phyloP scores from a whole-genome alignment of 768 basidiomycete genomes.

The Gelatoporia subvermispora region DNA sequence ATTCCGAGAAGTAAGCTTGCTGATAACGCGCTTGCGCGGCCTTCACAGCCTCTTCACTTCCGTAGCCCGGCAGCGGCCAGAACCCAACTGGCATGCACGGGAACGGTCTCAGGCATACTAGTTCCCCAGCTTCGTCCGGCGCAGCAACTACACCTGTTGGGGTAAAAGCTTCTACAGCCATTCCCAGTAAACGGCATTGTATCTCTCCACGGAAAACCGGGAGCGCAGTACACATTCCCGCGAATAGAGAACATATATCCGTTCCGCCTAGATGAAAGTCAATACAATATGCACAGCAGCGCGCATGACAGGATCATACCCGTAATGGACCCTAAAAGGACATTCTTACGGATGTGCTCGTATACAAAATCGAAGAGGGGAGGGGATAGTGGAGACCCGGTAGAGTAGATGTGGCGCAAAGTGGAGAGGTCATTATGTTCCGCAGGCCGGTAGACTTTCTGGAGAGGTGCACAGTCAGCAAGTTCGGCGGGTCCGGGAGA shows the following conservation, averaged over 20 bases:
- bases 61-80: constrained; percentile 73
- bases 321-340: constrained; percentile 71
- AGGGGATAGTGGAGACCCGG: constrained; percentile 72
- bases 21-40: constrained; percentile 53
- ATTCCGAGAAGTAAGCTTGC: constrained; percentile 69
- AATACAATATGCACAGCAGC: not conserved
- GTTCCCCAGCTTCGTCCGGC: constrained; percentile 55
- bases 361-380: constrained; percentile 75
- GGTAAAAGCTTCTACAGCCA: constrained; percentile 63
- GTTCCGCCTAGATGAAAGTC: constrained; percentile 53
- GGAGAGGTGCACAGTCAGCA: constrained; percentile 12
- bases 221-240: constrained; percentile 69
- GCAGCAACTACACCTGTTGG: constrained; percentile 38
- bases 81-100: constrained; percentile 79
- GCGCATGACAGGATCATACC: constrained; percentile 34
- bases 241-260: constrained; percentile 83
- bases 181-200: constrained; percentile 78
- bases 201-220: constrained; percentile 81
- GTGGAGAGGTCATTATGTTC: constrained; percentile 54
- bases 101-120: constrained; percentile 72
- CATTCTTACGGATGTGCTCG: constrained; percentile 52
- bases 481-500: constrained; percentile 2
- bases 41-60: constrained; percentile 45
- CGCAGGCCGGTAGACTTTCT: constrained; percentile 69
- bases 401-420: constrained; percentile 72